Evolutionary conservation across 2,329 filamentous ascomycete genomes (phyloP).

Genomic region (Microsporum canis): DNA sequence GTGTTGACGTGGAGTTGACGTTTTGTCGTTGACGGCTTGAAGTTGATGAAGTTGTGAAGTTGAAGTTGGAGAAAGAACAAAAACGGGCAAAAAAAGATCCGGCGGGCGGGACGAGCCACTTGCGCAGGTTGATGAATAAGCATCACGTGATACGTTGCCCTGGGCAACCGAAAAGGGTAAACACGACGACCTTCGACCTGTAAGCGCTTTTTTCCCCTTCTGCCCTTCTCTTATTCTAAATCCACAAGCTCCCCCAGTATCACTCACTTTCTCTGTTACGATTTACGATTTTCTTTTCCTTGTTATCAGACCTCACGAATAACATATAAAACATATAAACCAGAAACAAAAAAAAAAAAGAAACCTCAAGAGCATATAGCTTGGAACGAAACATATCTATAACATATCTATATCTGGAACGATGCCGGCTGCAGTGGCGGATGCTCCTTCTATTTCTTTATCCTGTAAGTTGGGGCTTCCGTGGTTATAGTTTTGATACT

Average conservation of each 20-base stretch:
- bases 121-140: neutral
- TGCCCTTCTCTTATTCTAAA: neutral
- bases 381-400: neutral
- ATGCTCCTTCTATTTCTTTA: conserved; percentile 54
- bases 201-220: neutral
- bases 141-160: neutral
- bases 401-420: conserved; percentile 13
- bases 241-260: neutral
- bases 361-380: neutral
- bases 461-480: conserved; percentile 44
- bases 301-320: neutral
- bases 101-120: neutral
- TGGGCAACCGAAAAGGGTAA: neutral
- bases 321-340: neutral
- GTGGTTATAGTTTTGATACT: neutral
- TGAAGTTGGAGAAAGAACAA: neutral
- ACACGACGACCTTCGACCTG: neutral
- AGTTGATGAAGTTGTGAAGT: neutral
- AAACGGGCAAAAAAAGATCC: neutral
- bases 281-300: neutral
- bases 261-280: neutral
- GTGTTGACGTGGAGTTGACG: neutral
- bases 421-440: conserved; percentile 52
- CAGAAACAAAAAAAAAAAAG: neutral
- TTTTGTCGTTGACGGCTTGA: neutral